A percentile compares a stretch with the other conserved stretches of the same genome.
These are phyloP conservation scores for Pseudozyma tsukubaensis DNA, from an alignment of 1,284 basidiomycete species.

Conservation along the genomic window DNA sequence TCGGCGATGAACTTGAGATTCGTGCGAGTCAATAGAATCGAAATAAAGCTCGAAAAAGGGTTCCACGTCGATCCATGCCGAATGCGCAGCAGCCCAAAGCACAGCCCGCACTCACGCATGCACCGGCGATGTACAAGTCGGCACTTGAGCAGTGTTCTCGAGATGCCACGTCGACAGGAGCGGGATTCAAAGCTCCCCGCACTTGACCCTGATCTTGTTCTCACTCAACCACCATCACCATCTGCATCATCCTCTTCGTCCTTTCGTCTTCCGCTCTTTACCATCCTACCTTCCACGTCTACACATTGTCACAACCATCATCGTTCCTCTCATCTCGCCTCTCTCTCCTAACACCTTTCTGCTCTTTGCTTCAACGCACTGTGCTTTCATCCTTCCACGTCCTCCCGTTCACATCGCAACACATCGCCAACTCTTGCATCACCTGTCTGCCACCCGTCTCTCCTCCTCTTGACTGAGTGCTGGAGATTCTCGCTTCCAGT, in stretches of 20 bases:
- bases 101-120: slow-evolving; percentile 11
- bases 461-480: slow-evolving; percentile 50
- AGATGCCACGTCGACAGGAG: slow-evolving; percentile 40
- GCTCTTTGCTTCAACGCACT: slow-evolving; percentile 40
- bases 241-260: slow-evolving; percentile 11
- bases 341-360: slow-evolving; percentile 3
- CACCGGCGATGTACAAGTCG: neutral
- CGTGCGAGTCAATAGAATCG: slow-evolving; percentile 7
- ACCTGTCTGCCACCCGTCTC: slow-evolving; percentile 1
- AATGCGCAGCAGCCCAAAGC: slow-evolving; percentile 17
- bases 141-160: neutral
- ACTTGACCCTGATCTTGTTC: slow-evolving; percentile 7
- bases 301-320: slow-evolving; percentile 4
- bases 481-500: slow-evolving; percentile 18
- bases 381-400: slow-evolving; percentile 16
- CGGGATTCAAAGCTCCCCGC: slow-evolving; percentile 10
- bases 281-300: slow-evolving; percentile 35
- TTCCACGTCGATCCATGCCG: slow-evolving; percentile 43
- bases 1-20: slow-evolving; percentile 4
- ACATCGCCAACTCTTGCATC: slow-evolving; percentile 1
- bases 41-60: slow-evolving; percentile 7
- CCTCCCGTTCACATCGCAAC: slow-evolving; percentile 3
- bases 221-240: slow-evolving; percentile 22
- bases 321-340: neutral
- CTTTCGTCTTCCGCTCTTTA: neutral